These are phyloP conservation scores for Salix suchowensis DNA, from an alignment of 345 rosid species.

Conservation along the genomic window DNA sequence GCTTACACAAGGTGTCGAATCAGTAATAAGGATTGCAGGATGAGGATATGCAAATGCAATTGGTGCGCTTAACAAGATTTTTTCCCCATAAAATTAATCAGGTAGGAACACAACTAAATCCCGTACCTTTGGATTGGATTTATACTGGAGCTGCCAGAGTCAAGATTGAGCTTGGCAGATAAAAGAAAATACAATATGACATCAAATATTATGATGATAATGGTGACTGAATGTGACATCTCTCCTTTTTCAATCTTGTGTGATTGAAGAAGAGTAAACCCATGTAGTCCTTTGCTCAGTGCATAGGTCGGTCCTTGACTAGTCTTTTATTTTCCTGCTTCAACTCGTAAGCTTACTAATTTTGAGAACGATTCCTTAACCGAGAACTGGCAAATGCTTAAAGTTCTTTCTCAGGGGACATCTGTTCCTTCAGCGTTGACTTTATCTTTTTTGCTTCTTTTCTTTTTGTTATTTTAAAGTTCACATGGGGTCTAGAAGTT, in stretches of 20 bases:
- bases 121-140: background rate
- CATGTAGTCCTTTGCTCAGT: background rate
- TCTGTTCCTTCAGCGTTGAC: background rate
- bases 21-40: background rate
- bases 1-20: background rate
- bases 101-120: background rate
- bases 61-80: background rate
- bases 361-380: background rate
- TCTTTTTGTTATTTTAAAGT: background rate
- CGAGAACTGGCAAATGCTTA: background rate
- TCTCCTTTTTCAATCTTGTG: background rate
- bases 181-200: background rate
- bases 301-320: background rate
- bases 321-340: background rate
- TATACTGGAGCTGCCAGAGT: background rate
- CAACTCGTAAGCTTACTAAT: background rate
- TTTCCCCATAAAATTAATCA: background rate
- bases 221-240: background rate
- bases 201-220: background rate
- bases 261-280: background rate
- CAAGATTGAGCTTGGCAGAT: background rate
- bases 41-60: background rate
- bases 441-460: background rate
- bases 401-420: background rate
- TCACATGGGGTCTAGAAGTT: background rate